Evolutionary conservation across 225 moss, liverwort and hornwort species (phyloP).

Genomic region (Asterella californica): DNA sequence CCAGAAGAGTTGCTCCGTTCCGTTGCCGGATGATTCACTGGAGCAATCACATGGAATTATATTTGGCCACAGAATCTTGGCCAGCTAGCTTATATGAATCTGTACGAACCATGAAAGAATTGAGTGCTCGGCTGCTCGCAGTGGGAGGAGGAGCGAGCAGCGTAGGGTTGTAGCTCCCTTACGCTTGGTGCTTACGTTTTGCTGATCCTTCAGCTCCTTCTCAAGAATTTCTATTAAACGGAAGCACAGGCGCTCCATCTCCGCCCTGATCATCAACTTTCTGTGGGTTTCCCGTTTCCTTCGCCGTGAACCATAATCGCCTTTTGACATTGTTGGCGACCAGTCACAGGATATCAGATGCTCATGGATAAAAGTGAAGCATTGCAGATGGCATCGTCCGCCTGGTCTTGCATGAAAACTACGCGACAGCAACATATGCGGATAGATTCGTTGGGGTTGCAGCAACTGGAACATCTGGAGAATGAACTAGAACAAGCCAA

Average conservation of each 20-base stretch:
- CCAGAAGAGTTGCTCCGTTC: not conserved
- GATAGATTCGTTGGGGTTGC: conserved; percentile 84
- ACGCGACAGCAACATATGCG: conserved; percentile 38
- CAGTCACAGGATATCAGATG: not conserved
- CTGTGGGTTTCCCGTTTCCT: not conserved
- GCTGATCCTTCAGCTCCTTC: not conserved
- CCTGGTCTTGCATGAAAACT: conserved; percentile 36
- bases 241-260: not conserved
- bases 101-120: not conserved
- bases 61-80: not conserved
- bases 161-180: not conserved
- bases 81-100: not conserved
- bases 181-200: no score
- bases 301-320: not conserved
- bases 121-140: not conserved
- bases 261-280: not conserved
- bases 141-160: not conserved
- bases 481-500: conserved; percentile 97
- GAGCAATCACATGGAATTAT: no score
- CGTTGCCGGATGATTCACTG: no score
- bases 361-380: conserved; percentile 42
- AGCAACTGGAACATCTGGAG: conserved; percentile 95
- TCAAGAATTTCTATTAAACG: not conserved
- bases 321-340: not conserved
- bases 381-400: conserved; percentile 37